These are phyloP conservation scores for Thalia dealbata DNA, from an alignment of 176 grass and related monocot genomes.

Conservation along the genomic window DNA sequence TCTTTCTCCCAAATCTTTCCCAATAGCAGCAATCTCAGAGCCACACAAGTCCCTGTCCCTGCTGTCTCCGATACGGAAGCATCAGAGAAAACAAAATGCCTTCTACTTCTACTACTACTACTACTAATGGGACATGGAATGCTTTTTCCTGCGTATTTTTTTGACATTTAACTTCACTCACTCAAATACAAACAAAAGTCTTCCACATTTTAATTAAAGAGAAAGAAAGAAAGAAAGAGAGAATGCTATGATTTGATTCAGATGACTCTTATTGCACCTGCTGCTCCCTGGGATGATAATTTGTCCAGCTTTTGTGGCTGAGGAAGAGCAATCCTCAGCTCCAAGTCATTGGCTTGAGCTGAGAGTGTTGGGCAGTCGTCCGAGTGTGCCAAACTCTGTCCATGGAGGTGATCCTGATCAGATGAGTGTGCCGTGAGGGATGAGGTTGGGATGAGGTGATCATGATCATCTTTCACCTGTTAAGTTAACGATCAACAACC, in stretches of 20 bases:
- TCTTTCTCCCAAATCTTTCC: neutral
- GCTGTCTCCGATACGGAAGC: neutral
- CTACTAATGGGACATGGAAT: too few relatives aligned
- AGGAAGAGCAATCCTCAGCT: conserved; percentile 60
- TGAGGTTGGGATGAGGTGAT: too few relatives aligned
- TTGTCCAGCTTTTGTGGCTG: conserved; percentile 12
- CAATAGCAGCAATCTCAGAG: neutral
- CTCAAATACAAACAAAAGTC: neutral
- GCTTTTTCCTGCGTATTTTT: neutral
- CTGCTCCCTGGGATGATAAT: conserved; percentile 29
- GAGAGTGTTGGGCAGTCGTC: neutral
- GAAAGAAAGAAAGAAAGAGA: too few relatives aligned
- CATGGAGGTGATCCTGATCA: neutral
- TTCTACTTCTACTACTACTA: neutral
- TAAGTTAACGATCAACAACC: too few relatives aligned
- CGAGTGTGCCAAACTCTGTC: neutral
- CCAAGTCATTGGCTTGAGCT: conserved; percentile 34
- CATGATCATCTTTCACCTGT: too few relatives aligned
- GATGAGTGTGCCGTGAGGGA: neutral
- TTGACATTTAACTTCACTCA: neutral
- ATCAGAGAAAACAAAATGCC: neutral
- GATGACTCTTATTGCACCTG: conserved; percentile 48
- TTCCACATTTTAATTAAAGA: neutral
- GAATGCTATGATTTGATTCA: conserved; percentile 19
- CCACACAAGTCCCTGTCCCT: neutral